Percentiles rank a stretch among this genome's conserved stretches.
These are phyloP conservation scores for Alternaria angustiovoidea DNA, from an alignment of 2,329 filamentous ascomycete species.

Conservation along the genomic window DNA sequence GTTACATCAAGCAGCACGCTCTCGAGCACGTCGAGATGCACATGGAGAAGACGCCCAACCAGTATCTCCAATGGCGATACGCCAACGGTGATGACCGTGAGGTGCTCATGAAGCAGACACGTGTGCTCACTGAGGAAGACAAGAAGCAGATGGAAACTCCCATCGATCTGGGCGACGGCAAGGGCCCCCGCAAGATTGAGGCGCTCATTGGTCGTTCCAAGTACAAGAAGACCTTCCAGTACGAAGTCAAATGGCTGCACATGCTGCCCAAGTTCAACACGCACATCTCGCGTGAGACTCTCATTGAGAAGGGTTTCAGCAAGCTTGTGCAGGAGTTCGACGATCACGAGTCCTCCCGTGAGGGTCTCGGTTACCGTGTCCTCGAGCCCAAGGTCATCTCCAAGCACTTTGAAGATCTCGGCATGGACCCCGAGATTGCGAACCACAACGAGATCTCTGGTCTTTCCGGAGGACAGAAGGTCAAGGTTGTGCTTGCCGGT, in stretches of 20 bases:
- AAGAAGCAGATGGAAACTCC: conserved; percentile 90
- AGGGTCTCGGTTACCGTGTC: conserved; percentile 94
- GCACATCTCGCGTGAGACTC: conserved; percentile 90
- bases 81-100: conserved; percentile 96
- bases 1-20: conserved; percentile 99
- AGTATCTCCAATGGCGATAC: conserved; percentile 99
- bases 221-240: conserved; percentile 99
- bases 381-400: conserved; percentile 93
- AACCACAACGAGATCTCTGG: conserved; percentile 99
- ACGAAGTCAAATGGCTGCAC: conserved; percentile 93
- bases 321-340: conserved; percentile 98
- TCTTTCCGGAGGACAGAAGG: conserved; percentile 95
- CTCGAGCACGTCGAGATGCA: conserved; percentile 99
- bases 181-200: conserved; percentile 79
- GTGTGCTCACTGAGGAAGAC: conserved; percentile 84
- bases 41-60: conserved; percentile 97
- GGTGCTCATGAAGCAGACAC: conserved; percentile 96
- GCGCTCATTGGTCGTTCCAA: conserved; percentile 95
- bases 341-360: conserved; percentile 97
- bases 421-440: conserved; percentile 95
- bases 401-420: conserved; percentile 97
- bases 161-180: conserved; percentile 85
- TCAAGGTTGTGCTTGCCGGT: conserved; percentile 96
- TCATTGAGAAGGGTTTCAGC: conserved; percentile 83
- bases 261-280: conserved; percentile 93